phyloP scores from a whole-genome alignment of 306 rosid genomes.

The Trifolium repens region DNA sequence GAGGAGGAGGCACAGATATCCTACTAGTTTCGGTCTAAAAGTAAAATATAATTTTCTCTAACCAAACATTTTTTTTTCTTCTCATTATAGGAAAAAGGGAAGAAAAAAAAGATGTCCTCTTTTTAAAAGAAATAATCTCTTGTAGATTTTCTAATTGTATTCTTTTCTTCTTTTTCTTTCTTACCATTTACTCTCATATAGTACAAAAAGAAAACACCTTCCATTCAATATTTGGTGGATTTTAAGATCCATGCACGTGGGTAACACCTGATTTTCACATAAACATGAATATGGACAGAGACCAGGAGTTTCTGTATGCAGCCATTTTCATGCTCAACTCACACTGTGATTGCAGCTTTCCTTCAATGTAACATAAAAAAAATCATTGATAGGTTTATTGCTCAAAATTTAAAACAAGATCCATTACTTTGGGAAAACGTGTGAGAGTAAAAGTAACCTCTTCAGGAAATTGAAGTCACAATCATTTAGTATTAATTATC shows the following conservation, averaged over 20 bases:
- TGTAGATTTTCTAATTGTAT: no score
- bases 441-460: slow-evolving; percentile 38
- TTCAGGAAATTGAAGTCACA: slow-evolving; percentile 35
- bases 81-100: no score
- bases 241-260: slow-evolving; percentile 37
- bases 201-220: not conserved
- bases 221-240: not conserved
- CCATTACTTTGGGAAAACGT: slow-evolving; percentile 45
- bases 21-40: no score
- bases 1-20: no score
- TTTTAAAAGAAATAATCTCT: no score
- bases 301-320: slow-evolving; percentile 38
- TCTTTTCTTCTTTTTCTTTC: not conserved
- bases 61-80: no score
- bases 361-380: slow-evolving; percentile 38
- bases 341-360: slow-evolving; percentile 52
- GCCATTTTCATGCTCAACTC: slow-evolving; percentile 42
- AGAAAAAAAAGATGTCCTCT: no score
- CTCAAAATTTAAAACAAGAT: slow-evolving; percentile 18
- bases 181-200: not conserved
- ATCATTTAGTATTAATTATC: not conserved
- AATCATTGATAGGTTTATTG: slow-evolving; percentile 13
- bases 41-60: no score
- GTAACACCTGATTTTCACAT: slow-evolving; percentile 38
- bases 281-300: slow-evolving; percentile 37